These are phyloP conservation scores for Licmophora abbreviata DNA, from an alignment of 108 stramenopile species.

Conservation along the genomic window DNA sequence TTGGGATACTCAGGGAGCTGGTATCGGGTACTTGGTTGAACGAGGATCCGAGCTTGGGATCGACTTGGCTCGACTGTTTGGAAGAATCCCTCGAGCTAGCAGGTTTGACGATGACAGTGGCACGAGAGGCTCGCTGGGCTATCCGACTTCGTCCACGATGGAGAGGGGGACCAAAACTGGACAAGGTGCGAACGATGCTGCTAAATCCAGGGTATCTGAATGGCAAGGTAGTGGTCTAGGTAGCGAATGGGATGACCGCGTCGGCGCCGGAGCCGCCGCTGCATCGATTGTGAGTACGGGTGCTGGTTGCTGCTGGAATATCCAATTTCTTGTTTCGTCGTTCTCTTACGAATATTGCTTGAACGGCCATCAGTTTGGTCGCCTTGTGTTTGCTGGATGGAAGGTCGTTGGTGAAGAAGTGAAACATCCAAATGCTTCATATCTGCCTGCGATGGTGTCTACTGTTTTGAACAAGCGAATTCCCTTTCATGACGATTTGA, in stretches of 20 bases:
- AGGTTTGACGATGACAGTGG: background rate
- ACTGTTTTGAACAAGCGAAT: conserved; percentile 66
- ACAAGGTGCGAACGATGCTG: conserved; percentile 8
- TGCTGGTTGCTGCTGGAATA: background rate
- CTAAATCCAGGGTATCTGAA: conserved; percentile 13
- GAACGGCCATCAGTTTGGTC: too few relatives aligned
- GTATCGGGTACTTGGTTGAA: conserved; percentile 78
- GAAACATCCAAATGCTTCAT: conserved; percentile 81
- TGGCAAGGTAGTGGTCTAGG: conserved; percentile 81
- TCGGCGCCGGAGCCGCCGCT: conserved; percentile 84
- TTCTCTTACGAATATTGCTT: too few relatives aligned
- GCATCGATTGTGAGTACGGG: conserved; percentile 72
- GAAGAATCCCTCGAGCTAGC: conserved; percentile 44
- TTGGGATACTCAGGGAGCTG: conserved; percentile 83
- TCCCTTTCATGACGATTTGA: conserved; percentile 67
- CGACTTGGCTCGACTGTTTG: conserved; percentile 73
- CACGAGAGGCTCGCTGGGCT: background rate
- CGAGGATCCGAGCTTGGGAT: conserved; percentile 50
- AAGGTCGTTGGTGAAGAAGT: conserved; percentile 82
- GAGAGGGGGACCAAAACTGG: conserved; percentile 3
- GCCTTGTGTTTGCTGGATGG: conserved; percentile 70
- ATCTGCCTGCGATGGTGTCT: conserved; percentile 74
- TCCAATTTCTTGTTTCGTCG: background rate
- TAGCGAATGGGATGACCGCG: conserved; percentile 79
- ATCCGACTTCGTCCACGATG: background rate